phyloP scores from a whole-genome alignment of 2,329 filamentous ascomycete genomes.

The Verticillium zaregamsianum region DNA sequence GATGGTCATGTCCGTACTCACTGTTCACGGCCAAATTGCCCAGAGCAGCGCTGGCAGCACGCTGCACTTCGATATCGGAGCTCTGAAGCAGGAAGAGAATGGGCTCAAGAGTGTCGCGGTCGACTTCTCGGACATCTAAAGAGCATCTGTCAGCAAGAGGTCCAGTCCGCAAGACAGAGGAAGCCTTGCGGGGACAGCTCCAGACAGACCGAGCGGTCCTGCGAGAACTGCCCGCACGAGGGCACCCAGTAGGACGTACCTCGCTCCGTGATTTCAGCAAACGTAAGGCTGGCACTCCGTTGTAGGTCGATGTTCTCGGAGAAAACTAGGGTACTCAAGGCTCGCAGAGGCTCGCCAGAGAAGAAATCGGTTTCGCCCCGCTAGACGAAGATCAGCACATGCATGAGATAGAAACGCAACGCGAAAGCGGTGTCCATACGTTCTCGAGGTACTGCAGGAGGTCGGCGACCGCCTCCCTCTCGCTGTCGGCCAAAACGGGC shows the following conservation, averaged over 20 bases:
- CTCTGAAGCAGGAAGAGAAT: conserved; percentile 95
- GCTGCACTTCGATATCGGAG: conserved; percentile 92
- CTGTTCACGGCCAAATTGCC: conserved; percentile 97
- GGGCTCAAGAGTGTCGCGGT: conserved; percentile 89
- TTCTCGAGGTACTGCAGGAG: conserved; percentile 95
- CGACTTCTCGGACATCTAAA: conserved; percentile 91
- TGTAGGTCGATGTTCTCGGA: conserved; percentile 98
- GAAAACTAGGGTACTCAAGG: conserved; percentile 92
- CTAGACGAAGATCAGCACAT: conserved; percentile 44
- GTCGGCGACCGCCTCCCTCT: conserved; percentile 94
- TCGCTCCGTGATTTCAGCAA: conserved; percentile 97
- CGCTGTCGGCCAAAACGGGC: conserved; percentile 87
- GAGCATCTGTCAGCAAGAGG: conserved; percentile 9
- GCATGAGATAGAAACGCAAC: not conserved
- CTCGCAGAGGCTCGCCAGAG: conserved; percentile 87
- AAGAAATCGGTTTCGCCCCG: conserved; percentile 98
- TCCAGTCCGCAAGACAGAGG: not conserved
- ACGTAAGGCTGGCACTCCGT: conserved; percentile 93
- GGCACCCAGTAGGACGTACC: conserved; percentile 47
- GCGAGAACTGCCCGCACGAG: not conserved
- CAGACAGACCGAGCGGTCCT: not conserved
- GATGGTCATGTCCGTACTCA: conserved; percentile 41
- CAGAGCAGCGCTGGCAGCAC: conserved; percentile 90
- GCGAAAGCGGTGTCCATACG: conserved; percentile 47
- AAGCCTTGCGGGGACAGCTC: not conserved